These are phyloP conservation scores for Dimocarpus longan DNA, from an alignment of 345 rosid genomes.

Conservation along the genomic window DNA sequence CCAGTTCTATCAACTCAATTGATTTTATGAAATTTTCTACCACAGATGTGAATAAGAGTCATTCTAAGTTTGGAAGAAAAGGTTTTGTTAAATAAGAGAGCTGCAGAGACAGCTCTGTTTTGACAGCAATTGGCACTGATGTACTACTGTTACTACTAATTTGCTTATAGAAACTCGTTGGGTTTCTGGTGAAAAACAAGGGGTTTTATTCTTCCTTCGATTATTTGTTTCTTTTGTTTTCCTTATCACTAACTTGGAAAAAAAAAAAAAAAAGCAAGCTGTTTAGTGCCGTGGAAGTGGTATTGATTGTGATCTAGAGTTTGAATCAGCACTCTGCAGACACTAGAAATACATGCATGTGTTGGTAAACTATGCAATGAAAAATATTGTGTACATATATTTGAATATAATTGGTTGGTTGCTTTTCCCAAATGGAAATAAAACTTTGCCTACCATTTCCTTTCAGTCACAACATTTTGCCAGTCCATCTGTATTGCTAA, in stretches of 20 bases:
- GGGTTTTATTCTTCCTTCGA: background rate
- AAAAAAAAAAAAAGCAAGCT: background rate
- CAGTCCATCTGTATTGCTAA: background rate
- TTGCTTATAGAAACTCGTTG: background rate
- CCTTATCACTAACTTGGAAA: background rate
- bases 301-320: background rate
- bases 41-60: no score
- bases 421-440: background rate
- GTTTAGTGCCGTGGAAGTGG: conserved; percentile 1
- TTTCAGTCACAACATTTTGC: background rate
- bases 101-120: no score
- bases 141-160: no score
- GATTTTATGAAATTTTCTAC: no score
- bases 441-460: background rate
- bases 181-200: background rate
- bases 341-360: background rate
- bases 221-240: background rate
- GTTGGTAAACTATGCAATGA: background rate
- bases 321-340: background rate
- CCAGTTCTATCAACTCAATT: no score
- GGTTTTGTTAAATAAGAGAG: no score
- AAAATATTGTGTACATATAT: background rate
- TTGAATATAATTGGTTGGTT: background rate
- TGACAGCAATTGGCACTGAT: no score
- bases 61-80: no score